A percentile compares a stretch with the other conserved stretches of the same genome.
Conservation (phyloP, 2,329 filamentous ascomycete genomes). For the Neocatenulostroma microsporum region DNA sequence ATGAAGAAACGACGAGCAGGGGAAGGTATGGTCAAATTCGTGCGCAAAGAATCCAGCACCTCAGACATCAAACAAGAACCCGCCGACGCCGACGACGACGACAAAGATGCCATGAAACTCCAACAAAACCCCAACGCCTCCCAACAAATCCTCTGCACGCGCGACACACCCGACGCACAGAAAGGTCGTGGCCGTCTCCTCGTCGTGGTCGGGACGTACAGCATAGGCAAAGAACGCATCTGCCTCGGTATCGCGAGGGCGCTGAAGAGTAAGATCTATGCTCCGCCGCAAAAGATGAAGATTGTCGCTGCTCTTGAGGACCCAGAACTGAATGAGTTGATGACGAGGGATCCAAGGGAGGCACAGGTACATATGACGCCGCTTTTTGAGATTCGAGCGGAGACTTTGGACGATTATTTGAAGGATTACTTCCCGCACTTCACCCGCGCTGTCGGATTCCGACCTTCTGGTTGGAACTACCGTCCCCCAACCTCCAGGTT, state of each 20-base stretch:
- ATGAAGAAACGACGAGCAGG: constrained; percentile 49
- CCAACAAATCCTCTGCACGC: constrained; percentile 23
- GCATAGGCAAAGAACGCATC: constrained; percentile 94
- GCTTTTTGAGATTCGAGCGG: constrained; percentile 84
- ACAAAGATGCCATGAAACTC: constrained; percentile 27
- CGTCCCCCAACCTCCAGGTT: constrained; percentile 59
- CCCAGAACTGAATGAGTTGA: constrained; percentile 63
- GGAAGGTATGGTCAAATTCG: constrained; percentile 56
- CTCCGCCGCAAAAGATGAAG: constrained; percentile 70
- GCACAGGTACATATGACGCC: constrained; percentile 98
- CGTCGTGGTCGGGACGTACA: constrained; percentile 92
- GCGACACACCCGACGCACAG: constrained; percentile 17
- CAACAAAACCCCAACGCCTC: constrained; percentile 23
- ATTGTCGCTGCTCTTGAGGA: constrained; percentile 83
- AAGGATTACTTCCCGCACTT: constrained; percentile 73
- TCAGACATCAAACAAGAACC: constrained; percentile 33
- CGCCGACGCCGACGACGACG: constrained; percentile 31
- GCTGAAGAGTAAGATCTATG: constrained; percentile 81
- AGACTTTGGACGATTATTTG: constrained; percentile 86
- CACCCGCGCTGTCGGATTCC: constrained; percentile 77
- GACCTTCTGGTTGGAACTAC: constrained; percentile 93
- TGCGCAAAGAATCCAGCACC: constrained; percentile 40
- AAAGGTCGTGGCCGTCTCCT: constrained; percentile 61
- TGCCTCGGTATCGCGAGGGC: constrained; percentile 87
- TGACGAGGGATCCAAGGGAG: constrained; percentile 72